Base-by-base conservation (phyloP, 2,329 filamentous ascomycete species). In the Didymella lethalis region DNA sequence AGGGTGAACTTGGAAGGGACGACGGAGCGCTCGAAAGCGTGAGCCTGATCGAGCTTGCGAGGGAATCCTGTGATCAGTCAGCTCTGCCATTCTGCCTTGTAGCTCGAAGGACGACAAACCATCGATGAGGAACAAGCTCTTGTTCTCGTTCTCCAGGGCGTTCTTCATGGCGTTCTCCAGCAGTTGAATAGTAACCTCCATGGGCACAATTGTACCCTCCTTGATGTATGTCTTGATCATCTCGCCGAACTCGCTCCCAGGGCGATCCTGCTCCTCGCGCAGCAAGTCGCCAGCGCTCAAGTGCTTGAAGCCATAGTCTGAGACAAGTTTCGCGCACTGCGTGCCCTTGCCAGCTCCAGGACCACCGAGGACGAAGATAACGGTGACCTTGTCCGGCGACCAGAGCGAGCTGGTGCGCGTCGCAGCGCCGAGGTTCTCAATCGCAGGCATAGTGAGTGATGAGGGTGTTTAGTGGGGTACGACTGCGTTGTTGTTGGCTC, bases 331-430 rank as follows among this genome's bases (percentile, higher is more conserved):
- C 67, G 88, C 86, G 83, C 94, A 98, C 80, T 99, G 94, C 2
- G 95, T 99, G 71, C 95, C 95, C 79, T 99, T 99, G 71, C 95
- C 95, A 64, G 93, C 92, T 65, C 95, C 95, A 14, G 95, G 95
- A 2, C 95, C 95, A 77, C 94, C 94, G 62, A 99, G 92, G 63
- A 98, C 92, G 82, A 97, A 98, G 78, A 99, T 82, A 59, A 98
- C 93, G n/a, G 92, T 95, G 31, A 96, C 91, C 59, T 93, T 84
- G 56, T 86, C 73, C 48, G 89, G 81, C 58, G 86, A 88, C 85
- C 96, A 97, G 73, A 87, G 87, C 4, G 93, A 90, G 53, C 82
- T 80, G 44, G 78, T 75, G 77, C 89, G 89, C 62, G 65, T 69
- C 5, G 66, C 58, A 25, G 70, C 72, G 68, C 72, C 77, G 69